Evolutionary conservation across 2,329 filamentous ascomycete species (phyloP), one percentile per base, ranked within the genome.

Genomic region (Colletotrichum sp.): DNA sequence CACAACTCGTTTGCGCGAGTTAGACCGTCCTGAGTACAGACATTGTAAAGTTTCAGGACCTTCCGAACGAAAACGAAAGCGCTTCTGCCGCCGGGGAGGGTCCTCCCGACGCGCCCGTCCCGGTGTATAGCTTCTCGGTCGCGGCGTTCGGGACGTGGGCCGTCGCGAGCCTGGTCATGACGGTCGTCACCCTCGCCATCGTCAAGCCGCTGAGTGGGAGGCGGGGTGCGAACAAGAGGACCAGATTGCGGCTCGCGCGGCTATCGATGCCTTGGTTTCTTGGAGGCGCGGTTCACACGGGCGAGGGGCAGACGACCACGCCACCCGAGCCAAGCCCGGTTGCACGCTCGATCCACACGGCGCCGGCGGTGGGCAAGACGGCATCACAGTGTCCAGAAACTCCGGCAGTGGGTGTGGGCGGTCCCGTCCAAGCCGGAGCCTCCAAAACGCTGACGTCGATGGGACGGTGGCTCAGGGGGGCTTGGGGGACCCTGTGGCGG

Each of bases 1-100:
- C 15, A 55, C 55, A 62, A 72, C 63, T 22, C 57, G 27, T 11
- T 25, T 30, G 49, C 55, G 29, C 13, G 55, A 25, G n/a, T 22
- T 36, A 75, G 72, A 71, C 72, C 55, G 62, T 75, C 32, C 55
- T 75, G 62, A 72, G 72, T 68, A 75, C 72, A 57, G 72, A 75
- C 55, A 75, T 75, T 72, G 69, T 75, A 15, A 75, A 75, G 72
- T 75, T 75, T 72, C 72, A 75, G 34, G 72, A 67, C 8, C 72
- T 75, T 57, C 36, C 39, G 32, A 72, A 32, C 63, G 69, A 72
- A 72, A 72, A 75, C 69, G 72, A 72, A 55, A 55, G 64, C 57
- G 44, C 65, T 59, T 49, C 30, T 68, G 29, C 44, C 22, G 32
- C 22, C 12, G 16, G 22, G 34, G 36, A 36, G 15, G 29, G 30